Evolutionary conservation across 768 basidiomycete genomes (phyloP), one percentile per base, ranked within the genome.

Genomic region (Lactarius quietus): DNA sequence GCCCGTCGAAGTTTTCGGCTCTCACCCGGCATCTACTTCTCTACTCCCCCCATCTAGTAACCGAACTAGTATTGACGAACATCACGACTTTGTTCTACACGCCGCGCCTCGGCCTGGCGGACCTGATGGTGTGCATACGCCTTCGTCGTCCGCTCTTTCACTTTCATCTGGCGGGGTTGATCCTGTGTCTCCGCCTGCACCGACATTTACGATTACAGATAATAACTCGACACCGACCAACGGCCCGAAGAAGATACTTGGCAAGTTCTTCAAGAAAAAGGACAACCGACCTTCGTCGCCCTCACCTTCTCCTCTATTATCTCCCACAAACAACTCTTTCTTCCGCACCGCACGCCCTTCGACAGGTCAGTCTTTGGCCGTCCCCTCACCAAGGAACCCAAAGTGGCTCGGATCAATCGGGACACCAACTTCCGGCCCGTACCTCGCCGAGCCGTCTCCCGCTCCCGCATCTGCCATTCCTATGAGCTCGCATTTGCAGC

Each of bases 1-100:
- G 72, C 89, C 90, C 3, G 81, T 91, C 9, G 92, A 95, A 72
- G 84, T 93, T 3, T 59, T 88, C 84, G 84, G 82, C 73, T 53
- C 71, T 59, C 59, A 63, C 67, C 58, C 35, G 54, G 26, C 59
- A 67, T 60, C 68, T 69, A 35, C 68, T 38, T 31, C 62, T 63
- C 51, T 55, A 33, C 14, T 60, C 58, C 61, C 67, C 56, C 45
- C 68, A 63, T 48, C 62, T 41, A 73, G 71, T 59, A 62, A 72
- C 43, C 73, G 77, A 55, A 69, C 75, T 39, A 75, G 78, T 65
- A 53, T 77, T 28, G 73, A 76, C 31, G 69, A 60, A 6, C 61
- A 62, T 23, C 63, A 58, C 18, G 58, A 68, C 20, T n/a, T 59
- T 4, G 9, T 35, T 6, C 29, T 43, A 17, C 62, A 48, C 33